phyloP scores from a whole-genome alignment of 805 yeast species.

The Ogataea methanolica region DNA sequence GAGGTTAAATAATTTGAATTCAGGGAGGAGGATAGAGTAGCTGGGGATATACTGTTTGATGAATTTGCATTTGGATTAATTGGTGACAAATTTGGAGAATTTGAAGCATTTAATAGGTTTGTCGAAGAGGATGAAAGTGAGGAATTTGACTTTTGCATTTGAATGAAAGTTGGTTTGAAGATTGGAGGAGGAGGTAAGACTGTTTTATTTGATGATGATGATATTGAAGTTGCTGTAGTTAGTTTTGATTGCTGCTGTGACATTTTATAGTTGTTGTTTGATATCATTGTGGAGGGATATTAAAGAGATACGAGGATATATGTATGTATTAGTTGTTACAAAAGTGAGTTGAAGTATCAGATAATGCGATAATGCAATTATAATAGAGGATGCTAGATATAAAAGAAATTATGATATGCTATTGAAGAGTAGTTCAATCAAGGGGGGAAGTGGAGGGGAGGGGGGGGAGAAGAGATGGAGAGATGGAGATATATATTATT shows the following conservation, averaged over 20 bases:
- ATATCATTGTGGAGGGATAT: no score
- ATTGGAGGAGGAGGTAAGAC: slow-evolving; percentile 43
- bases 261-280: background rate
- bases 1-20: slow-evolving; percentile 29
- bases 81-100: slow-evolving; percentile 1
- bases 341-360: no score
- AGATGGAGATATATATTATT: no score
- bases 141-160: slow-evolving; percentile 29
- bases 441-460: no score
- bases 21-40: background rate
- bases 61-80: slow-evolving; percentile 6
- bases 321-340: no score
- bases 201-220: slow-evolving; percentile 5
- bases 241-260: background rate
- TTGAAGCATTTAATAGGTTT: background rate
- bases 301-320: no score
- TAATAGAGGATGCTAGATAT: no score
- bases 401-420: no score
- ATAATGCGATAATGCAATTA: no score
- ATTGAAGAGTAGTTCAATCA: no score
- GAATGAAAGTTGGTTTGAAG: slow-evolving; percentile 42
- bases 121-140: no score
- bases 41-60: background rate
- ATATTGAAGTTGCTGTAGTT: background rate
- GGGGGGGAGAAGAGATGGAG: no score